A percentile compares a stretch with the other conserved stretches of the same genome.
These are phyloP conservation scores for Helicostylum pulchrum DNA, from an alignment of 192 early-diverging fungal genomes.

Conservation along the genomic window DNA sequence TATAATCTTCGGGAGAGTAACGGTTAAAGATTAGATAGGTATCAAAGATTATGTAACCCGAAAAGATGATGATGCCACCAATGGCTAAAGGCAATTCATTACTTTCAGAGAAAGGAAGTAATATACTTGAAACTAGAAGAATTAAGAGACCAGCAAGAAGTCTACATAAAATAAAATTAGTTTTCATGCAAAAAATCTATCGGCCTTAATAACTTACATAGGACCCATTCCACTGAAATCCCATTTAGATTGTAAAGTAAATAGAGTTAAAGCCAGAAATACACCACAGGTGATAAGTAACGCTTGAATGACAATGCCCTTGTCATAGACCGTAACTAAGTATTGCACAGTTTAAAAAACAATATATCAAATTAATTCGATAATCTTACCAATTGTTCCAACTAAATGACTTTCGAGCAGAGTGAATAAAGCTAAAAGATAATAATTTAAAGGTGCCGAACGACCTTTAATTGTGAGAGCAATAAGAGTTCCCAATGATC, in stretches of 20 bases:
- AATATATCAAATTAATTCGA: too few relatives aligned
- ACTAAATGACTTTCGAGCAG: constrained; percentile 42
- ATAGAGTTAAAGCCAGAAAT: constrained; percentile 71
- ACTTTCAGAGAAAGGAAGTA: constrained; percentile 63
- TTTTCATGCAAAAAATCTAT: neutral
- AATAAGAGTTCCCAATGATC: constrained; percentile 45
- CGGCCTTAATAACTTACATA: constrained; percentile 27
- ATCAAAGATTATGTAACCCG: constrained; percentile 75
- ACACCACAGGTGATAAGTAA: constrained; percentile 71
- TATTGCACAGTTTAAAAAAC: neutral
- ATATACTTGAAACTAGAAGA: constrained; percentile 60
- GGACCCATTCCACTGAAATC: constrained; percentile 65
- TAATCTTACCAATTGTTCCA: constrained; percentile 32
- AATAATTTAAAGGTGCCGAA: constrained; percentile 58
- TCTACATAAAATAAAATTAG: constrained; percentile 29
- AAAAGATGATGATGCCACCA: constrained; percentile 66
- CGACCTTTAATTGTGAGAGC: constrained; percentile 56
- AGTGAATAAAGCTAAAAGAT: constrained; percentile 64
- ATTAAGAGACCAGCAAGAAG: constrained; percentile 59
- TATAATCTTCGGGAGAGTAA: constrained; percentile 68
- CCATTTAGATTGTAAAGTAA: constrained; percentile 73
- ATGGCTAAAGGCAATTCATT: constrained; percentile 59
- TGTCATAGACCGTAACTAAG: constrained; percentile 62
- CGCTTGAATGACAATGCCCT: constrained; percentile 65
- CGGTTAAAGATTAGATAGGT: constrained; percentile 67